phyloP scores from a whole-genome alignment of 1,284 basidiomycete genomes.

The Rhodotorula sp. region DNA sequence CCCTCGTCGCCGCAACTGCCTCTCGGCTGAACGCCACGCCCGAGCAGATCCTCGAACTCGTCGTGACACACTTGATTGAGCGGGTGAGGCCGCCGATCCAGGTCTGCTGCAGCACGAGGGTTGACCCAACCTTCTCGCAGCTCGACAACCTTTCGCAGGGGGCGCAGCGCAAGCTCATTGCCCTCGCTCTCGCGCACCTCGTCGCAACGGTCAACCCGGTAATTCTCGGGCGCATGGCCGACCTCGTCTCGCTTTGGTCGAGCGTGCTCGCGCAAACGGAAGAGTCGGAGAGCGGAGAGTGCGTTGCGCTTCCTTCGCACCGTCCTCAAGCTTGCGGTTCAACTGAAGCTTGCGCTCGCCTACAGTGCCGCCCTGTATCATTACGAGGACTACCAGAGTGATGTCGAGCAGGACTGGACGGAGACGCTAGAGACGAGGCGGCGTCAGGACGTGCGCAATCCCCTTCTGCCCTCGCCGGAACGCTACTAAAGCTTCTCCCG shows the following conservation, averaged over 20 bases:
- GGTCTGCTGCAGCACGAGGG: not conserved
- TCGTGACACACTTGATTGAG: conserved; percentile 39
- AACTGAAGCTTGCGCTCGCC: not conserved
- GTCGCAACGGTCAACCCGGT: conserved; percentile 28
- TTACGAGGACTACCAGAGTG: conserved; percentile 41
- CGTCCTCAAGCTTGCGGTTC: no score
- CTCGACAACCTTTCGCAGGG: conserved; percentile 43
- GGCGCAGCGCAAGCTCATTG: conserved; percentile 43
- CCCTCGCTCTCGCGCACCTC: conserved; percentile 41
- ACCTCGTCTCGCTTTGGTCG: conserved; percentile 41
- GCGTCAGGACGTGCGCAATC: conserved; percentile 26
- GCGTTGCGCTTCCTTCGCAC: conserved; percentile 5
- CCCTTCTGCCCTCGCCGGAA: no score
- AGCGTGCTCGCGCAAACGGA: conserved; percentile 43
- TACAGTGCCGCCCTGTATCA: conserved; percentile 41
- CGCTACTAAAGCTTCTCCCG: not conserved
- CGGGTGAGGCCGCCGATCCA: conserved; percentile 19
- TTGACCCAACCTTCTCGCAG: conserved; percentile 22
- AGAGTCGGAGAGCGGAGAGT: conserved; percentile 42
- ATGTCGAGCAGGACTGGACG: conserved; percentile 35
- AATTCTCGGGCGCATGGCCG: conserved; percentile 30
- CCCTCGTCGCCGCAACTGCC: conserved; percentile 32
- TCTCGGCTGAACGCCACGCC: conserved; percentile 9
- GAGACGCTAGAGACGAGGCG: conserved; percentile 37
- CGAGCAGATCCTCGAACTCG: conserved; percentile 25